phyloP scores from a whole-genome alignment of 164 flowering plant species.

The Litsea cubeba region DNA sequence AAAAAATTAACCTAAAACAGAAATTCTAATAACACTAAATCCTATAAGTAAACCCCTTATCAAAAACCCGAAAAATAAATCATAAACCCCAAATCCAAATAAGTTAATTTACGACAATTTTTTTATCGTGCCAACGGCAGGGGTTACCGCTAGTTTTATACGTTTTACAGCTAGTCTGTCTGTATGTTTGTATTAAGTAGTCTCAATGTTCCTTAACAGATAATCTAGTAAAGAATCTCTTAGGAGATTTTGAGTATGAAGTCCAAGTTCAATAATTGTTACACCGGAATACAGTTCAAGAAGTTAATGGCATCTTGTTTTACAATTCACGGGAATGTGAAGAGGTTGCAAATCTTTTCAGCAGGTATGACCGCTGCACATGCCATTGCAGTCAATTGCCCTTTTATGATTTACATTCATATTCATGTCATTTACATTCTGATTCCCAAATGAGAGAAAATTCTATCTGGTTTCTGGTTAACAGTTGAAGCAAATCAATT shows the following conservation, averaged over 20 bases:
- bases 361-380: slow-evolving; percentile 38
- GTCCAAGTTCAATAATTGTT: slow-evolving; percentile 75
- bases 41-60: no score
- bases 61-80: no score
- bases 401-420: not conserved
- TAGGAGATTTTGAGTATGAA: slow-evolving; percentile 91
- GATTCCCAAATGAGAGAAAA: not conserved
- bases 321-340: slow-evolving; percentile 86
- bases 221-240: slow-evolving; percentile 82
- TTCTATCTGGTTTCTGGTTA: not conserved
- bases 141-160: no score
- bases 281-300: slow-evolving; percentile 76
- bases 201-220: slow-evolving; percentile 38
- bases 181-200: not conserved
- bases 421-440: not conserved
- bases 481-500: no score
- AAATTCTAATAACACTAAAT: no score
- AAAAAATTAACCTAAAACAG: no score
- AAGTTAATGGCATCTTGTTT: slow-evolving; percentile 96
- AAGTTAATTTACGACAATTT: no score
- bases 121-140: no score
- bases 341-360: slow-evolving; percentile 80
- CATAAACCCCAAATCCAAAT: no score
- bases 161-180: not conserved
- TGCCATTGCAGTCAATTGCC: not conserved